Conservation (phyloP, 1,139 yeast species). For the Yamadazyma taylorii region DNA sequence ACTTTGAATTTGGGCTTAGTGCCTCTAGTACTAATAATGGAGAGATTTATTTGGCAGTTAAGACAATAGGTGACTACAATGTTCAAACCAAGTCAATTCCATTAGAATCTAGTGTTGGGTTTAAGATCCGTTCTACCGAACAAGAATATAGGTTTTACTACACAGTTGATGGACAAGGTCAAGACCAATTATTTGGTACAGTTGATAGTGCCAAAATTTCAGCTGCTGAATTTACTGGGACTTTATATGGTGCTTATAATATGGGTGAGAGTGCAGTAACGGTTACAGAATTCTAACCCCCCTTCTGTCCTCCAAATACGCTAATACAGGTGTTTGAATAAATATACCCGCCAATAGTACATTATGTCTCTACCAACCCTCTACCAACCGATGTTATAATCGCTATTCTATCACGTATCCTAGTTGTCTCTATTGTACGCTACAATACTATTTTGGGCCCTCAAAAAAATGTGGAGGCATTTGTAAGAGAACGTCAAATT, state of each 20-base stretch:
- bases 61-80: slow-evolving; percentile 1
- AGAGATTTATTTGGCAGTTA: slow-evolving; percentile 3
- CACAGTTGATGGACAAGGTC: background rate
- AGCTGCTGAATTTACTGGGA: slow-evolving; percentile 11
- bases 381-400: too few species aligned
- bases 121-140: slow-evolving; percentile 8
- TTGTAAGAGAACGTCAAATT: background rate
- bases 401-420: too few species aligned
- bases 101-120: background rate
- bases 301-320: too few species aligned
- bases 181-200: slow-evolving; percentile 1
- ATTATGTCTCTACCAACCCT: too few species aligned
- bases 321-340: too few species aligned
- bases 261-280: background rate
- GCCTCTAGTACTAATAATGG: background rate
- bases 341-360: too few species aligned
- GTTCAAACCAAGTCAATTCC: slow-evolving; percentile 2
- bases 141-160: slow-evolving; percentile 5
- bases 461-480: too few species aligned
- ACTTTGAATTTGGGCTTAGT: slow-evolving; percentile 8
- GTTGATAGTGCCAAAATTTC: slow-evolving; percentile 5
- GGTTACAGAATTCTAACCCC: background rate
- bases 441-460: too few species aligned
- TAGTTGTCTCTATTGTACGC: too few species aligned
- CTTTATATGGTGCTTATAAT: slow-evolving; percentile 7